Conservation (phyloP, 148 eudicot species). For the Dysphania ambrosioides region DNA sequence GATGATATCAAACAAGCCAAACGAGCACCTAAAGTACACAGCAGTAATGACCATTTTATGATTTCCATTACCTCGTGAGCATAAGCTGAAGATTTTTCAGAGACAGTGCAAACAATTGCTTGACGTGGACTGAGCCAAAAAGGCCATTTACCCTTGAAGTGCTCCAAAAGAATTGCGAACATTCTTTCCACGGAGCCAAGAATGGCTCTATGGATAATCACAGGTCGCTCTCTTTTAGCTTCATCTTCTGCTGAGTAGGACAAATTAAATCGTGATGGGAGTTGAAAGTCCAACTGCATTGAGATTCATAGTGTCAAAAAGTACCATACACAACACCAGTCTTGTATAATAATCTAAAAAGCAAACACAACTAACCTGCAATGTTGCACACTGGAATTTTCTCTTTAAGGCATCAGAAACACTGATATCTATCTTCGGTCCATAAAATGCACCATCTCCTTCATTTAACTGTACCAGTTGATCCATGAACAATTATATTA, state of each 20-base stretch:
- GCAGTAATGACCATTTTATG: neutral
- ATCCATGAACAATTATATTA: neutral
- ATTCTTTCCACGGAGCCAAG: conserved; percentile 97
- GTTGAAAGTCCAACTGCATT: conserved; percentile 93
- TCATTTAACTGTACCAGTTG: conserved; percentile 61
- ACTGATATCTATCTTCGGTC: conserved; percentile 96
- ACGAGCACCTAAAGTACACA: neutral
- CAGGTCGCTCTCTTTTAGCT: conserved; percentile 91
- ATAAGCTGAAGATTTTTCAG: conserved; percentile 76
- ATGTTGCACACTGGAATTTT: conserved; percentile 97
- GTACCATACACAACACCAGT: neutral
- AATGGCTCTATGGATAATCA: conserved; percentile 93
- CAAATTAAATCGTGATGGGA: conserved; percentile 78
- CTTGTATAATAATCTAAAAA: neutral
- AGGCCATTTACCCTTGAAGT: conserved; percentile 98
- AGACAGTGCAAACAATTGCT: conserved; percentile 84
- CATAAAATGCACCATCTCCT: conserved; percentile 99
- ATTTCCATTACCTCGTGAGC: conserved; percentile 57
- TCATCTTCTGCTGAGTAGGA: conserved; percentile 96
- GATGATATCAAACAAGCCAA: neutral
- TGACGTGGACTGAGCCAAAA: conserved; percentile 99
- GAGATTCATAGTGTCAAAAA: conserved; percentile 2
- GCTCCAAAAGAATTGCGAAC: conserved; percentile 98
- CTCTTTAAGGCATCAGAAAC: conserved; percentile 95
- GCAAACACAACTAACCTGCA: conserved; percentile 57